Conservation (phyloP, 768 basidiomycete species). For the Hygrocybe punicea region DNA sequence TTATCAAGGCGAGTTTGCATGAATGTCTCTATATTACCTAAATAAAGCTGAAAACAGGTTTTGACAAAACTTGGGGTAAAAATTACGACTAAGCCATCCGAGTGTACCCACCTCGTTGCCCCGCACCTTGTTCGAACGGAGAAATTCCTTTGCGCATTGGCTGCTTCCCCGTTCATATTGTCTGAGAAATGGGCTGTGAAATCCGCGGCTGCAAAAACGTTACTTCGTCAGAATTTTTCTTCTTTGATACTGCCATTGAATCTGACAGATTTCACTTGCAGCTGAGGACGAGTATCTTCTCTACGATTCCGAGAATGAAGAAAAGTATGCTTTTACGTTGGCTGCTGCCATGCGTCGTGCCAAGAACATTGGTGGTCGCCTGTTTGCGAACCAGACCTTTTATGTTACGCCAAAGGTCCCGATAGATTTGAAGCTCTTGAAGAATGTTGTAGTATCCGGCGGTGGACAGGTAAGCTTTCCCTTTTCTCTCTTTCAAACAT, state of each 20-base stretch:
- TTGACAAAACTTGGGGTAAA: conserved; percentile 65
- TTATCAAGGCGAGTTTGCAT: conserved; percentile 50
- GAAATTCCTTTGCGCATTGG: conserved; percentile 80
- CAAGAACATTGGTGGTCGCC: conserved; percentile 45
- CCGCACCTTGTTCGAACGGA: conserved; percentile 74
- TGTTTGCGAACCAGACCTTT: conserved; percentile 66
- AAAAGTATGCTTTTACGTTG: conserved; percentile 64
- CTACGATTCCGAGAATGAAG: conserved; percentile 59
- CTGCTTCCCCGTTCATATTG: conserved; percentile 59
- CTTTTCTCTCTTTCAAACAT: neutral
- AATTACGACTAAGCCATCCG: conserved; percentile 53
- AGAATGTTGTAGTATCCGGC: conserved; percentile 62
- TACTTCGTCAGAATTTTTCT: conserved; percentile 55
- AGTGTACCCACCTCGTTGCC: conserved; percentile 79
- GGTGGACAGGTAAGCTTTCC: conserved; percentile 61
- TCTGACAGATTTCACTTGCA: conserved; percentile 27
- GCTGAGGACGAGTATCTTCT: conserved; percentile 63
- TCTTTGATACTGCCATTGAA: conserved; percentile 1
- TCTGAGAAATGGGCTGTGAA: conserved; percentile 65
- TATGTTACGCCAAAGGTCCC: conserved; percentile 69
- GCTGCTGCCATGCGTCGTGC: conserved; percentile 58
- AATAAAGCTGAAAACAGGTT: conserved; percentile 37
- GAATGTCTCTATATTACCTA: neutral
- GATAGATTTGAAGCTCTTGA: conserved; percentile 58
- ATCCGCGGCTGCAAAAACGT: conserved; percentile 50